These are phyloP conservation scores for Perkinsus chesapeaki DNA, from an alignment of 169 alveolate genomes.

Conservation along the genomic window DNA sequence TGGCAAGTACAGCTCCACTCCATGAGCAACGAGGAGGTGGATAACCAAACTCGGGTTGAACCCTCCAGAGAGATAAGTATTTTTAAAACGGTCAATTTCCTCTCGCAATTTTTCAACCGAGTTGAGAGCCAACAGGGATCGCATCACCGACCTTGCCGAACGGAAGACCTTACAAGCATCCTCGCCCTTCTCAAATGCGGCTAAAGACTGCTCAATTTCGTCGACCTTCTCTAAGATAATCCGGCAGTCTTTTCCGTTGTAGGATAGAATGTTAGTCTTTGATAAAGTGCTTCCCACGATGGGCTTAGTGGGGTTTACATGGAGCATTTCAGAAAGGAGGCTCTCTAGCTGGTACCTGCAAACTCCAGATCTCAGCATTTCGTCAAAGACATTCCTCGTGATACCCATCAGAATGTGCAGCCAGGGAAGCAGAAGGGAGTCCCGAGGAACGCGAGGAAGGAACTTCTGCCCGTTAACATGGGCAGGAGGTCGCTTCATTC, in stretches of 20 bases:
- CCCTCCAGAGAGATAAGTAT: not conserved
- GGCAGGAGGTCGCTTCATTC: not conserved
- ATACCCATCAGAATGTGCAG: not conserved
- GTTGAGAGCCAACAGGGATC: not conserved
- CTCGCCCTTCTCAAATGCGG: not conserved
- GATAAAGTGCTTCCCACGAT: not conserved
- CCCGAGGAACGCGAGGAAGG: not conserved
- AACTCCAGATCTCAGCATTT: not conserved
- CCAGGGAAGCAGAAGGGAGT: not conserved
- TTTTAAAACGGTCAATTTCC: not conserved
- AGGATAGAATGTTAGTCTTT: not conserved
- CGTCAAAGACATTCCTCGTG: not conserved
- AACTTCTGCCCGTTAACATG: not conserved
- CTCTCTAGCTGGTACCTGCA: not conserved
- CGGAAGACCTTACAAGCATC: not conserved
- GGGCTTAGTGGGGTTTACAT: not conserved
- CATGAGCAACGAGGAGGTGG: not conserved
- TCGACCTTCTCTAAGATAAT: not conserved
- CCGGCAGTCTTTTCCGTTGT: not conserved
- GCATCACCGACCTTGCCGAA: not conserved
- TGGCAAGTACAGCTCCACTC: not conserved
- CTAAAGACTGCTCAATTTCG: not conserved
- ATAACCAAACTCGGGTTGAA: not conserved
- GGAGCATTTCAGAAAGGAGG: not conserved
- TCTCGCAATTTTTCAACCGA: not conserved